Evolutionary conservation across 345 rosid genomes (phyloP).

Genomic region (Gossypium longicalyx): DNA sequence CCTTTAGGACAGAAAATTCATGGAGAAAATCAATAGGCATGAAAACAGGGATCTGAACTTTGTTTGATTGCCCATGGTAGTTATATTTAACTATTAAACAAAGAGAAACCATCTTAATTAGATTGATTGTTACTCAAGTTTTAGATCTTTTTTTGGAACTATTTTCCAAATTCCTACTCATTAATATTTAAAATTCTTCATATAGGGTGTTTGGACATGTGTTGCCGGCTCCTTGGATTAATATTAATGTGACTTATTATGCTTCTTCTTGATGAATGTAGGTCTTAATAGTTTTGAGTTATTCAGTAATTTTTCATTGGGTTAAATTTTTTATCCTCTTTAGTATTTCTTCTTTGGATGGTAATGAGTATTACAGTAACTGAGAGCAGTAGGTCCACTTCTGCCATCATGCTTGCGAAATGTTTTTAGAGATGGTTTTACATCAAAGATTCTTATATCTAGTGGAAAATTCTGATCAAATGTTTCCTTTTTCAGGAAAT

Average conservation of each 20-base stretch:
- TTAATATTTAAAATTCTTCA: neutral
- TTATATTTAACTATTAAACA: neutral
- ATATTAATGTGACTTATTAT: neutral
- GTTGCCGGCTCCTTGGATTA: neutral
- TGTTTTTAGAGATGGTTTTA: neutral
- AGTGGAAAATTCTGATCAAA: neutral
- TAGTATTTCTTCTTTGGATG: conserved; percentile 8
- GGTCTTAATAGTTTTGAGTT: neutral
- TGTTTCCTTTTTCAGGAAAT: conserved; percentile 65
- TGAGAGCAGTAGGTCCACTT: neutral
- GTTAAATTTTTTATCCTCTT: neutral
- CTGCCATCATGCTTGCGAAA: neutral
- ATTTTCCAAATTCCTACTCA: neutral
- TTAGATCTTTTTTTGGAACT: neutral
- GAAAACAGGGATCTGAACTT: neutral
- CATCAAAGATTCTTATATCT: neutral
- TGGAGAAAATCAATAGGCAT: neutral
- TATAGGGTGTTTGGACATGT: neutral
- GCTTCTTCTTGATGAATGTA: neutral
- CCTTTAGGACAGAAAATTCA: neutral
- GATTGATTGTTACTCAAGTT: neutral
- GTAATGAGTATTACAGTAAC: neutral
- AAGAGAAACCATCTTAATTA: neutral
- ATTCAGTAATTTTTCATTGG: neutral
- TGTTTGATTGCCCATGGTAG: neutral